A percentile compares a stretch with the other conserved stretches of the same genome.
These are phyloP conservation scores for Neurospora discreta DNA, from an alignment of 495 filamentous ascomycete species.

Conservation along the genomic window DNA sequence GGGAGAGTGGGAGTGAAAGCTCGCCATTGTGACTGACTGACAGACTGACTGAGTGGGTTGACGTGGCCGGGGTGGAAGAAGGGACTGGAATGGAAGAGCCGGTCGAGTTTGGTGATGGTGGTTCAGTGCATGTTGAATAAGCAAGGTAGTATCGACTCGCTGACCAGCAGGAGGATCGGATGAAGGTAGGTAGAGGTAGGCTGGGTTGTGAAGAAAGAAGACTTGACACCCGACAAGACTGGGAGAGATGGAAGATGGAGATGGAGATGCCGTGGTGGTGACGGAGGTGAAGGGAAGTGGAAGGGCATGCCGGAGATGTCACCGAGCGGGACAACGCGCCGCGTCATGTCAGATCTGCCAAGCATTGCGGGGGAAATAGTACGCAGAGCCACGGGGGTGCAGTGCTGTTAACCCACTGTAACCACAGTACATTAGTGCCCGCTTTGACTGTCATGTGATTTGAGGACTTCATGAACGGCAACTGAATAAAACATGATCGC, in stretches of 20 bases:
- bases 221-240: background rate
- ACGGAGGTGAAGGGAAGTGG: too few species aligned
- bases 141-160: background rate
- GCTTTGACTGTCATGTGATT: too few species aligned
- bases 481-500: too few species aligned
- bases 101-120: background rate
- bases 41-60: background rate
- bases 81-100: background rate
- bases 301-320: too few species aligned
- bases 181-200: background rate
- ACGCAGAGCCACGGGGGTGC: background rate
- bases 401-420: background rate
- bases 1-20: background rate
- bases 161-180: background rate
- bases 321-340: background rate
- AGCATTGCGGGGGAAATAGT: background rate
- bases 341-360: background rate
- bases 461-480: too few species aligned
- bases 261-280: too few species aligned
- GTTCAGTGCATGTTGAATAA: background rate
- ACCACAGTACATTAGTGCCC: background rate
- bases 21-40: background rate
- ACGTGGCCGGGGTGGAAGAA: background rate
- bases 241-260: background rate
- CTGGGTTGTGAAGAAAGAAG: background rate